Conservation (phyloP, 2,329 filamentous ascomycete species). For the Penicillium sp. region DNA sequence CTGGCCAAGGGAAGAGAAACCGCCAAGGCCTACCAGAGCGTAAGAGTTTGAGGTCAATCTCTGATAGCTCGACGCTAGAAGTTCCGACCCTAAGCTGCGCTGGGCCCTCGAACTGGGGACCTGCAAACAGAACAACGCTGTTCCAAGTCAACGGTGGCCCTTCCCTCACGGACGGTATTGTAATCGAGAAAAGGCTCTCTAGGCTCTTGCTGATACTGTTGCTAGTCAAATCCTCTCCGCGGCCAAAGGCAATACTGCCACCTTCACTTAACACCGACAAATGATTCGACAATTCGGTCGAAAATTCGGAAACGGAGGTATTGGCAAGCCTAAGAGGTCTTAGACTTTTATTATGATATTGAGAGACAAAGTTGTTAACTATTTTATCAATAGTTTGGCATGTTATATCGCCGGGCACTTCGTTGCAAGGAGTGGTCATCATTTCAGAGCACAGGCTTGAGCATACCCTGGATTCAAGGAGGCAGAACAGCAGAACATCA, state of each 20-base stretch:
- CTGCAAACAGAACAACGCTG: too few species aligned
- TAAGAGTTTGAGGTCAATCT: slow-evolving; percentile 1
- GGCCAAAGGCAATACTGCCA: slow-evolving; percentile 4
- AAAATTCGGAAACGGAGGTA: too few species aligned
- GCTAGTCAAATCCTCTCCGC: not conserved
- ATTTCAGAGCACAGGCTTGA: too few species aligned
- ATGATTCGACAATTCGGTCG: slow-evolving; percentile 2
- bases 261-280: slow-evolving; percentile 1
- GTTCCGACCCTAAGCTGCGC: not conserved
- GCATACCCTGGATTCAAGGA: too few species aligned
- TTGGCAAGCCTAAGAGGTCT: too few species aligned
- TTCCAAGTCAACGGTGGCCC: too few species aligned
- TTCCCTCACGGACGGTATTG: too few species aligned
- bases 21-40: slow-evolving; percentile 5
- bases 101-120: slow-evolving; percentile 1
- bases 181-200: too few species aligned
- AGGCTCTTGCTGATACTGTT: too few species aligned
- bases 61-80: slow-evolving; percentile 2
- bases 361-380: not conserved
- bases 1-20: too few species aligned
- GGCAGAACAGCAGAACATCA: too few species aligned
- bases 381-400: slow-evolving; percentile 1
- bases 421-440: not conserved
- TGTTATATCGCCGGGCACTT: not conserved
- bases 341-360: not conserved